Evolutionary conservation across 257 asterid genomes (phyloP).

Genomic region (Solanum lycopersicoides): DNA sequence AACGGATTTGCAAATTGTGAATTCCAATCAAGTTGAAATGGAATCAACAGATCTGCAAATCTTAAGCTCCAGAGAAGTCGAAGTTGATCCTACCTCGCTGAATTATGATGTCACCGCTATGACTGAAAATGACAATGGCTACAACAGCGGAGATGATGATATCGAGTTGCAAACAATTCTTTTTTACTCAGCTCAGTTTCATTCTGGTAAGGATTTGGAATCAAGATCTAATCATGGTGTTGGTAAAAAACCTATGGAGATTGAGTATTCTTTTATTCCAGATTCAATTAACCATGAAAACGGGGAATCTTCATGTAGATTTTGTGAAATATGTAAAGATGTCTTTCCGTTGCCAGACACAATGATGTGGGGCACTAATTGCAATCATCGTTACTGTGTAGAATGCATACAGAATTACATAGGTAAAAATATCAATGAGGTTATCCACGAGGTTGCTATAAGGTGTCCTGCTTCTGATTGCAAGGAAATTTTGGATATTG

Average conservation of each 20-base stretch:
- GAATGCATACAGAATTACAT: background rate
- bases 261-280: too few relatives aligned
- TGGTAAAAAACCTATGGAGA: background rate
- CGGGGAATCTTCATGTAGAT: background rate
- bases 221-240: background rate
- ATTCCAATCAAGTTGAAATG: too few relatives aligned
- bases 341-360: background rate
- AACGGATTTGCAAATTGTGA: too few relatives aligned
- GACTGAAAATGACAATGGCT: background rate
- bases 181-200: background rate
- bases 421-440: background rate
- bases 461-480: constrained; percentile 4
- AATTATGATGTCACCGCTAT: background rate
- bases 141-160: background rate
- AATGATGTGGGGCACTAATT: background rate
- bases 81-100: background rate
- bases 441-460: background rate
- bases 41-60: background rate
- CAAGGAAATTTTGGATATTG: background rate
- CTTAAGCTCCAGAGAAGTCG: background rate
- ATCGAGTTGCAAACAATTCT: background rate
- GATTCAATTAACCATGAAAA: too few relatives aligned
- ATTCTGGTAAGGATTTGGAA: background rate
- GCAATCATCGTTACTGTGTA: background rate
- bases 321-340: constrained; percentile 3